A percentile compares a stretch with the other conserved stretches of the same genome.
phyloP scores from a whole-genome alignment of 805 yeast species.

The Pichia heedii region DNA sequence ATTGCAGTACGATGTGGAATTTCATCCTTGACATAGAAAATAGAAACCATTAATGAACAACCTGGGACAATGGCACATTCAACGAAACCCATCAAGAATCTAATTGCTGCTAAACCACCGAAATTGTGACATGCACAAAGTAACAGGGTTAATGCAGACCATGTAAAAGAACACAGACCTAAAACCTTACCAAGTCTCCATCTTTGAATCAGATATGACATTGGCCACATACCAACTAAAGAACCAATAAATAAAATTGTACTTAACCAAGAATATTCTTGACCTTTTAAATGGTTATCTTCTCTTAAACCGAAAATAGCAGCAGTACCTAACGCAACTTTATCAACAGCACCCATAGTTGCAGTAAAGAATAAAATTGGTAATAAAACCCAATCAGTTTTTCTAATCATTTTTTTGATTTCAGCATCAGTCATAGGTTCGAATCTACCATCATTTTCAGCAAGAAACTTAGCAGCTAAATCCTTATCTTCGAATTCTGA shows the following conservation, averaged over 20 bases:
- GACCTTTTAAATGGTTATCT: constrained; percentile 21
- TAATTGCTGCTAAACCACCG: constrained; percentile 33
- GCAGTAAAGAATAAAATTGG: constrained; percentile 19
- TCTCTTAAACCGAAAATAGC: constrained; percentile 20
- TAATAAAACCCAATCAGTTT: constrained; percentile 29
- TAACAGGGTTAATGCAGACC: constrained; percentile 3
- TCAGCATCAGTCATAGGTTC: constrained; percentile 20
- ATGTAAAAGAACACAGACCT: constrained; percentile 1
- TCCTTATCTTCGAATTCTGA: not conserved
- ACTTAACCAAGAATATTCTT: constrained; percentile 25
- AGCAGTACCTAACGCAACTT: constrained; percentile 4
- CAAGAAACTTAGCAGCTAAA: constrained; percentile 4
- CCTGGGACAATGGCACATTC: constrained; percentile 21
- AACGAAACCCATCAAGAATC: constrained; percentile 37
- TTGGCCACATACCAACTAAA: constrained; percentile 41
- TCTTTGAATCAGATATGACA: constrained; percentile 32
- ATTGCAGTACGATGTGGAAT: constrained; percentile 7
- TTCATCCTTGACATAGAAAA: constrained; percentile 18
- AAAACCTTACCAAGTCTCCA: constrained; percentile 2
- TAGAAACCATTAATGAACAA: constrained; percentile 8
- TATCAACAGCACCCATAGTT: constrained; percentile 5
- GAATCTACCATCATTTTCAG: constrained; percentile 5
- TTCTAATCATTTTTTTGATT: constrained; percentile 24
- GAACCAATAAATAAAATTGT: constrained; percentile 31
- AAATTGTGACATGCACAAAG: constrained; percentile 11